phyloP scores from a whole-genome alignment of 2,329 filamentous ascomycete genomes.

The Xylariales sp. region DNA sequence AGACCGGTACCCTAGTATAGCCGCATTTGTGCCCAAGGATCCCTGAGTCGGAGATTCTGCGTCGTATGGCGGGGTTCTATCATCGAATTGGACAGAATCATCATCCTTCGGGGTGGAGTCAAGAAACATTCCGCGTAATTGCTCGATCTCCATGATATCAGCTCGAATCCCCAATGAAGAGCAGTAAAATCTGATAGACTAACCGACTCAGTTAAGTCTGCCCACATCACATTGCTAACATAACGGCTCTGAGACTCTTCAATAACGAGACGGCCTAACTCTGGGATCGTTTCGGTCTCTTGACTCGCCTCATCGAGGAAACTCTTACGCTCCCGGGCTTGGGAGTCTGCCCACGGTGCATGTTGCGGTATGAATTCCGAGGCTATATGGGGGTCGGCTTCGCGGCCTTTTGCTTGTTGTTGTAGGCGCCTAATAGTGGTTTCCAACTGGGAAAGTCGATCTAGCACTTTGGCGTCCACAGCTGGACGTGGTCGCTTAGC shows the following conservation, averaged over 20 bases:
- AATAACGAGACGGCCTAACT: slow-evolving; percentile 37
- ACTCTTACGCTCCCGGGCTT: not conserved
- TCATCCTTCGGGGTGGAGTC: slow-evolving; percentile 29
- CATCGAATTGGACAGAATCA: slow-evolving; percentile 17
- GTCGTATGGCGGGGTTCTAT: slow-evolving; percentile 24
- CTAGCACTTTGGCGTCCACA: slow-evolving; percentile 34
- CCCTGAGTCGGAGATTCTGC: slow-evolving; percentile 4
- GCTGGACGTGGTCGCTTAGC: slow-evolving; percentile 38
- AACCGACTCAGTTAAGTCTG: slow-evolving; percentile 48
- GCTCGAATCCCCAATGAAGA: slow-evolving; percentile 2
- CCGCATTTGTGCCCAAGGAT: slow-evolving; percentile 38
- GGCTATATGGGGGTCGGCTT: slow-evolving; percentile 3
- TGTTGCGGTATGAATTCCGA: slow-evolving; percentile 7
- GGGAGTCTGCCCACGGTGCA: not conserved
- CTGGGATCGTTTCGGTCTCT: slow-evolving; percentile 8
- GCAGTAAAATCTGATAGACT: slow-evolving; percentile 15
- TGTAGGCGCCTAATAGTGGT: slow-evolving; percentile 37
- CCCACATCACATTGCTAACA: slow-evolving; percentile 46
- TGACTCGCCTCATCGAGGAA: slow-evolving; percentile 12
- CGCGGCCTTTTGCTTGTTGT: slow-evolving; percentile 32
- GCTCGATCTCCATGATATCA: slow-evolving; percentile 38
- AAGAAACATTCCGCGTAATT: slow-evolving; percentile 42
- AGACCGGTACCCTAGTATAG: slow-evolving; percentile 44
- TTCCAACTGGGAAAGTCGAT: slow-evolving; percentile 40
- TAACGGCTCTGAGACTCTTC: slow-evolving; percentile 40